Evolutionary conservation across 495 filamentous ascomycete genomes (phyloP).

Genomic region (Annulohypoxylon stygium): DNA sequence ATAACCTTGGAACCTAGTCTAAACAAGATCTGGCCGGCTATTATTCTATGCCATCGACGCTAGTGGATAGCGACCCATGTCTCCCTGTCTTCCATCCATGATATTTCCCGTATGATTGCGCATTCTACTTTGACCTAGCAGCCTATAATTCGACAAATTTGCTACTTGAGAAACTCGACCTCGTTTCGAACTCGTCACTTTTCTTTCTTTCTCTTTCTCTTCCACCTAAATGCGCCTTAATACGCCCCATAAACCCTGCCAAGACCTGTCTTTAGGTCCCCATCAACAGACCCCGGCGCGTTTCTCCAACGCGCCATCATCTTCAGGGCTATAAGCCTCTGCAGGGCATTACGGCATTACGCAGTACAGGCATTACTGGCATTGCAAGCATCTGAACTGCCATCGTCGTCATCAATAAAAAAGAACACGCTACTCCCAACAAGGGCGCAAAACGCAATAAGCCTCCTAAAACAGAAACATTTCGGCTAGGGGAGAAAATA

Average conservation of each 20-base stretch:
- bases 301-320: slow-evolving; percentile 34
- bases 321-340: not conserved
- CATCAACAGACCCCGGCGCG: slow-evolving; percentile 31
- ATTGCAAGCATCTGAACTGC: slow-evolving; percentile 20
- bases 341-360: not conserved
- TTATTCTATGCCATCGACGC: slow-evolving; percentile 33
- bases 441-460: slow-evolving; percentile 29
- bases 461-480: slow-evolving; percentile 19
- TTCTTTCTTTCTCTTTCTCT: slow-evolving; percentile 8
- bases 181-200: slow-evolving; percentile 24
- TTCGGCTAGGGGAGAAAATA: slow-evolving; percentile 1
- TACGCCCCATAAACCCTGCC: slow-evolving; percentile 9
- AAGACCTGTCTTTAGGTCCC: slow-evolving; percentile 23
- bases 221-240: not conserved
- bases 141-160: slow-evolving; percentile 31
- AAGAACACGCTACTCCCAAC: slow-evolving; percentile 17
- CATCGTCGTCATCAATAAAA: slow-evolving; percentile 31
- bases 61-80: slow-evolving; percentile 21
- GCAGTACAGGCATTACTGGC: not conserved
- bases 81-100: slow-evolving; percentile 9
- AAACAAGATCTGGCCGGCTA: slow-evolving; percentile 26
- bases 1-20: not conserved
- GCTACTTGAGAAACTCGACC: slow-evolving; percentile 18
- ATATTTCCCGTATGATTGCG: slow-evolving; percentile 30
- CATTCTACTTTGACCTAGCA: slow-evolving; percentile 19